Evolutionary conservation across 2,329 filamentous ascomycete genomes (phyloP).

Genomic region (Pestalotiopsis sp.): DNA sequence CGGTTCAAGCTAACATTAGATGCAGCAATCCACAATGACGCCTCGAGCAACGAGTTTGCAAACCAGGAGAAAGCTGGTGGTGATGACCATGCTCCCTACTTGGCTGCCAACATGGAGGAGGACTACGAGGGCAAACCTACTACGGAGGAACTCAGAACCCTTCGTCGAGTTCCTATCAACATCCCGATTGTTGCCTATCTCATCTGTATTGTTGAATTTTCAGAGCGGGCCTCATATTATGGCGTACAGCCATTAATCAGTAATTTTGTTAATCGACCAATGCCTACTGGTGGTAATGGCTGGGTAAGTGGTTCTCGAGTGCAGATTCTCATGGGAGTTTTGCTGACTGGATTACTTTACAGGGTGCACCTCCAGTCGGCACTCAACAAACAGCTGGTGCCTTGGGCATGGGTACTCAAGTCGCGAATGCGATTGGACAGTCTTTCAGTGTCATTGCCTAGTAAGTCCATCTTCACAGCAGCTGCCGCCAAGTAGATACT

Average conservation of each 20-base stretch:
- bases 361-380: slow-evolving; percentile 42
- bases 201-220: slow-evolving; percentile 62
- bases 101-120: slow-evolving; percentile 28
- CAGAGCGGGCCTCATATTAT: slow-evolving; percentile 64
- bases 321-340: slow-evolving; percentile 35
- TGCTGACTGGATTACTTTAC: neutral
- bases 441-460: slow-evolving; percentile 63
- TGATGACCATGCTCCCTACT: slow-evolving; percentile 24
- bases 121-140: slow-evolving; percentile 45
- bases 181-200: slow-evolving; percentile 58
- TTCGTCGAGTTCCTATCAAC: slow-evolving; percentile 45
- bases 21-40: slow-evolving; percentile 3
- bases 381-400: slow-evolving; percentile 58
- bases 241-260: slow-evolving; percentile 56
- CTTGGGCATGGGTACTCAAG: slow-evolving; percentile 58
- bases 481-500: neutral
- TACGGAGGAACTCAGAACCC: slow-evolving; percentile 44
- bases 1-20: neutral
- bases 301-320: neutral
- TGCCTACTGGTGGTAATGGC: slow-evolving; percentile 49
- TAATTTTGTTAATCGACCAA: slow-evolving; percentile 64
- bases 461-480: neutral
- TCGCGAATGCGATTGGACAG: slow-evolving; percentile 54
- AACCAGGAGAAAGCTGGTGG: slow-evolving; percentile 5
- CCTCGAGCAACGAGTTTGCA: slow-evolving; percentile 6